These are phyloP conservation scores for Orbilia brochopaga DNA, from an alignment of 2,329 filamentous ascomycete species.

Conservation along the genomic window DNA sequence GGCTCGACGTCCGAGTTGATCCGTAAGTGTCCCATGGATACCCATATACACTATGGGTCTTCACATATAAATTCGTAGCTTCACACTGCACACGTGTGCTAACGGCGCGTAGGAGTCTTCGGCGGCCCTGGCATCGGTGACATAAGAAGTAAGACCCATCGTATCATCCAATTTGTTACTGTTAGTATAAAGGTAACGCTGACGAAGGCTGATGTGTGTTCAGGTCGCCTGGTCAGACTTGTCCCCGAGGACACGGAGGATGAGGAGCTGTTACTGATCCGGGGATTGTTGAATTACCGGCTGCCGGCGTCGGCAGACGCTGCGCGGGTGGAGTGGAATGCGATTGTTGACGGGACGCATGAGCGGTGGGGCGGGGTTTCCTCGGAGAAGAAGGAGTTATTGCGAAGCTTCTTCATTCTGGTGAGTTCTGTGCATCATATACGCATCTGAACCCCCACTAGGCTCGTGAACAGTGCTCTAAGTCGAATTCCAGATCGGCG, in stretches of 20 bases:
- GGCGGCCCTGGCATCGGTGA: slow-evolving; percentile 87
- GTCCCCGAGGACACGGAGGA: slow-evolving; percentile 72
- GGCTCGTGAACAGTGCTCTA: not conserved
- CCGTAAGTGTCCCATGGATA: slow-evolving; percentile 18
- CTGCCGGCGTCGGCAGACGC: slow-evolving; percentile 67
- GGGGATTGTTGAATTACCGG: slow-evolving; percentile 84
- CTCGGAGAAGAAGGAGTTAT: slow-evolving; percentile 75
- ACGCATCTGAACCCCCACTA: not conserved
- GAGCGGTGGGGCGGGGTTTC: slow-evolving; percentile 72
- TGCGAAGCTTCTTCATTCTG: slow-evolving; percentile 76
- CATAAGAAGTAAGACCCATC: slow-evolving; percentile 67
- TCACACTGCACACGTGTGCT: not conserved
- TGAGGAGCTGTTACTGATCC: slow-evolving; percentile 75
- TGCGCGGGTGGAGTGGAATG: slow-evolving; percentile 81
- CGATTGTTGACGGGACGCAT: slow-evolving; percentile 84
- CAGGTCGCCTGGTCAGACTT: slow-evolving; percentile 84
- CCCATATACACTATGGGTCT: not conserved
- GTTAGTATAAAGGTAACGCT: slow-evolving; percentile 5
- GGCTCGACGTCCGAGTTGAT: slow-evolving; percentile 77
- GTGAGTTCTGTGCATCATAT: slow-evolving; percentile 57
- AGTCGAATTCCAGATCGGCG: slow-evolving; percentile 11
- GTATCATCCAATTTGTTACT: slow-evolving; percentile 6
- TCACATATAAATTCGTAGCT: too few relatives aligned
- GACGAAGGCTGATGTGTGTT: not conserved
- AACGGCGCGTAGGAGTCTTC: slow-evolving; percentile 73